Evolutionary conservation across 2,329 filamentous ascomycete genomes (phyloP).

Genomic region (Penicillium rolfsii): DNA sequence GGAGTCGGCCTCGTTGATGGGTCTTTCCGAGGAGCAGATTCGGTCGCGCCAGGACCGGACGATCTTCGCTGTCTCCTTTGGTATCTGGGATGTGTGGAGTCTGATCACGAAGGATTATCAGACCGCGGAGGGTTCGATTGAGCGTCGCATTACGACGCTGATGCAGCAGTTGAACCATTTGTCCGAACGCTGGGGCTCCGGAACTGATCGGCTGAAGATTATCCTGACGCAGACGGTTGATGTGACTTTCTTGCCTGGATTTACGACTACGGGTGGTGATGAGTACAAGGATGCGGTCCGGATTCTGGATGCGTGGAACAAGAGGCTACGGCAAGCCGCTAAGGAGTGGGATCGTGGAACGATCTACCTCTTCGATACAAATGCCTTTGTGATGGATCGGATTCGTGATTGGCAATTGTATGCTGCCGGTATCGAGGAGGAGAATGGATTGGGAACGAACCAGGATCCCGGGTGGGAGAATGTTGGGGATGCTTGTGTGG

Average conservation of each 20-base stretch:
- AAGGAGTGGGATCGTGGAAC: conserved; percentile 39
- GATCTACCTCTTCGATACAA: conserved; percentile 47
- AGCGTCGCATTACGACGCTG: conserved; percentile 38
- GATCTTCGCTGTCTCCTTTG: conserved; percentile 44
- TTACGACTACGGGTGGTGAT: conserved; percentile 28
- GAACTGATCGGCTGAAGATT: conserved; percentile 35
- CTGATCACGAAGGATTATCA: conserved; percentile 34
- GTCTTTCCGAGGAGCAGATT: conserved; percentile 29
- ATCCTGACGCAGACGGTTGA: conserved; percentile 45
- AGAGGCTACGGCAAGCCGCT: conserved; percentile 33
- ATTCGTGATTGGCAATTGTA: conserved; percentile 45
- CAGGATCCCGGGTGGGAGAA: conserved; percentile 41
- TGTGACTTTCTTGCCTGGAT: conserved; percentile 47
- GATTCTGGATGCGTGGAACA: conserved; percentile 42
- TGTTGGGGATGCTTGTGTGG: conserved; percentile 41
- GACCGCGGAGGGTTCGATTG: conserved; percentile 31
- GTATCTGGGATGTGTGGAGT: conserved; percentile 47
- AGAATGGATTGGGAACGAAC: conserved; percentile 40
- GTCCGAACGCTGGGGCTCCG: conserved; percentile 32
- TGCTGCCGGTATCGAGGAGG: conserved; percentile 39
- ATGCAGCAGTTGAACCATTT: conserved; percentile 39
- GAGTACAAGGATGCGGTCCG: conserved; percentile 41
- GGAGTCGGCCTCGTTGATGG: conserved; percentile 33
- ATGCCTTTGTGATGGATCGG: conserved; percentile 44
- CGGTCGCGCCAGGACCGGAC: conserved; percentile 35